Evolutionary conservation across 345 rosid genomes (phyloP).

Genomic region (Mangifera indica): DNA sequence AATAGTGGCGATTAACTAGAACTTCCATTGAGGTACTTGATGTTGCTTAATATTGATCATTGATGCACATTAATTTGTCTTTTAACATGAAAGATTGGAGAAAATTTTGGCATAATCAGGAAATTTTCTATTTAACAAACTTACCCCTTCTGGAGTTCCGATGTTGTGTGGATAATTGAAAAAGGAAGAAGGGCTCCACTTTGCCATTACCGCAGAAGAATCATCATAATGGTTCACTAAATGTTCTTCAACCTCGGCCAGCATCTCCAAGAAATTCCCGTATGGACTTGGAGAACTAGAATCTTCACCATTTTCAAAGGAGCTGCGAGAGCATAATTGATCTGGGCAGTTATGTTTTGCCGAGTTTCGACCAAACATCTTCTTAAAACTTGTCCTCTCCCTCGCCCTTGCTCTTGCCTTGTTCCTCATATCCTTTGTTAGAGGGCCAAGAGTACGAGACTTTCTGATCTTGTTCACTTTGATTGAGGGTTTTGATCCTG

Average conservation of each 20-base stretch:
- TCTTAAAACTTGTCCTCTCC: slow-evolving; percentile 57
- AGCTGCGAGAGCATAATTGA: slow-evolving; percentile 16
- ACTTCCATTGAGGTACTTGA: not conserved
- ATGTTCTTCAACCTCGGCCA: slow-evolving; percentile 17
- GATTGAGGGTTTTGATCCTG: slow-evolving; percentile 23
- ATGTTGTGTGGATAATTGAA: slow-evolving; percentile 28
- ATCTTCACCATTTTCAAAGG: slow-evolving; percentile 21
- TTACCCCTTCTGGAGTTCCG: slow-evolving; percentile 38
- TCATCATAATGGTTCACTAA: slow-evolving; percentile 26
- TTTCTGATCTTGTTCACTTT: slow-evolving; percentile 34
- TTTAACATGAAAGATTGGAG: not conserved
- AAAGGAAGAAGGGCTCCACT: slow-evolving; percentile 35
- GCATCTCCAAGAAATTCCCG: slow-evolving; percentile 6
- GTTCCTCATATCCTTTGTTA: slow-evolving; percentile 47
- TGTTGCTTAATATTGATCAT: not conserved
- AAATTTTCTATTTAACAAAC: not conserved
- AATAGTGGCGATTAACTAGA: not conserved
- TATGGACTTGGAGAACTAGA: slow-evolving; percentile 12
- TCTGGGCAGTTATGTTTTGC: not conserved
- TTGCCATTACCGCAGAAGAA: slow-evolving; percentile 20
- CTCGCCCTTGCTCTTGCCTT: slow-evolving; percentile 76
- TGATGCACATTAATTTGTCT: not conserved
- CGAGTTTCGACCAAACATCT: slow-evolving; percentile 10
- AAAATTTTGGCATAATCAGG: not conserved
- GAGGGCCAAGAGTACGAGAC: slow-evolving; percentile 27